Conservation (phyloP, 305 asterid species). For the Monarda citriodora region DNA sequence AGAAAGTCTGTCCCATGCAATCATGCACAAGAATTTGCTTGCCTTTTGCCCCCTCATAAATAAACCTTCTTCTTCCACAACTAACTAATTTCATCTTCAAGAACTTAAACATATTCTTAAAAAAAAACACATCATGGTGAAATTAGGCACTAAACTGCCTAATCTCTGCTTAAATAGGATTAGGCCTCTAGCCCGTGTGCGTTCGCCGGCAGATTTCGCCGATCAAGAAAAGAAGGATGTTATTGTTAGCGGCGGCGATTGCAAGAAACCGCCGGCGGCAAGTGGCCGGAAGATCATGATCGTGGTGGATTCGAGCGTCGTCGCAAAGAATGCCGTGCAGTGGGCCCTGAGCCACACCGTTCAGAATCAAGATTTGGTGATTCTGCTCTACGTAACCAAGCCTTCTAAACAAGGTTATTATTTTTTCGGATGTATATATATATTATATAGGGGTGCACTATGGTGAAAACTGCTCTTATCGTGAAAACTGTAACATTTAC, state of each 20-base stretch:
- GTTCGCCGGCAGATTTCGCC: conserved; percentile 18
- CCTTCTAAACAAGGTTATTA: conserved; percentile 44
- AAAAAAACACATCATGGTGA: conserved; percentile 36
- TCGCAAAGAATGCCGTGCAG: conserved; percentile 66
- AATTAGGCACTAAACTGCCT: conserved; percentile 45
- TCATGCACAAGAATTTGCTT: conserved; percentile 26
- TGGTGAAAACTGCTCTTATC: too few relatives aligned
- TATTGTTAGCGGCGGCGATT: background rate
- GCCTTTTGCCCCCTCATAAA: conserved; percentile 8
- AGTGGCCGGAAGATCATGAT: conserved; percentile 77
- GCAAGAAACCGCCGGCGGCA: conserved; percentile 11
- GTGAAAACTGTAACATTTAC: too few relatives aligned
- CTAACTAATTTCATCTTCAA: conserved; percentile 15
- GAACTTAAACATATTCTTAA: background rate
- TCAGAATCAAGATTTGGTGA: conserved; percentile 52
- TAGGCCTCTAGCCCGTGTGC: conserved; percentile 61
- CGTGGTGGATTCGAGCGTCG: conserved; percentile 65
- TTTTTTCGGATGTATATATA: too few relatives aligned
- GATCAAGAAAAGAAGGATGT: conserved; percentile 12
- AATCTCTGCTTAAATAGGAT: conserved; percentile 54
- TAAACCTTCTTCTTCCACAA: conserved; percentile 11
- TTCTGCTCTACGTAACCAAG: conserved; percentile 62
- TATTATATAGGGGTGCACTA: too few relatives aligned
- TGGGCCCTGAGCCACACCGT: conserved; percentile 75
- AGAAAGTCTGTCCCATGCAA: conserved; percentile 36